Percentiles rank a stretch among this genome's conserved stretches.
phyloP scores from a whole-genome alignment of 208 protist species.

The Borovskyia barvae region DNA sequence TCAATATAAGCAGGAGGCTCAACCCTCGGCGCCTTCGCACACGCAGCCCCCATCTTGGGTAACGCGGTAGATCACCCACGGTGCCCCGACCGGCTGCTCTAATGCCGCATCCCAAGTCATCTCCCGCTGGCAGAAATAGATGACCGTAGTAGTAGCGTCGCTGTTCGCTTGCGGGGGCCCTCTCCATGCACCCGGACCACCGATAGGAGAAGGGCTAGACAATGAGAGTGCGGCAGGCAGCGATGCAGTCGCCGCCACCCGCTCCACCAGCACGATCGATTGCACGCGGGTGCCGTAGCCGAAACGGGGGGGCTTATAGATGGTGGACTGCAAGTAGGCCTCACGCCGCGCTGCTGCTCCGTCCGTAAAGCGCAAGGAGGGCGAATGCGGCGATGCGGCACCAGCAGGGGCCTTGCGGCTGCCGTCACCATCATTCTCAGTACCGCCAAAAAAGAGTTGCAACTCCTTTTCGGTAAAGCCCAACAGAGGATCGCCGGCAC shows the following conservation, averaged over 20 bases:
- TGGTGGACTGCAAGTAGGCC: conserved; percentile 38
- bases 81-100: conserved; percentile 16
- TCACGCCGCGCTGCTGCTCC: conserved; percentile 18
- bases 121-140: conserved; percentile 47
- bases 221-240: background rate
- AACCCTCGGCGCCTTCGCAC: background rate
- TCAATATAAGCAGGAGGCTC: too few relatives aligned
- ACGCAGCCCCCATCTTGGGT: conserved; percentile 6
- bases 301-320: conserved; percentile 19
- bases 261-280: conserved; percentile 57
- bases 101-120: conserved; percentile 1
- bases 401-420: background rate
- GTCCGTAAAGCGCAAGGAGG: conserved; percentile 10
- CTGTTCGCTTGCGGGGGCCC: too few relatives aligned
- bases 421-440: background rate
- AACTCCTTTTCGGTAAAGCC: conserved; percentile 34
- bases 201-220: too few relatives aligned
- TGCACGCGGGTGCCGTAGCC: conserved; percentile 50
- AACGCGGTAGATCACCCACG: conserved; percentile 13
- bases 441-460: conserved; percentile 17
- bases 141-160: background rate
- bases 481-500: conserved; percentile 24
- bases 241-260: background rate
- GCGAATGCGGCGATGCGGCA: background rate
- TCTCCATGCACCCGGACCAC: too few relatives aligned